Conservation (phyloP, 1,284 basidiomycete genomes). For the Pseudozyma sp. region DNA sequence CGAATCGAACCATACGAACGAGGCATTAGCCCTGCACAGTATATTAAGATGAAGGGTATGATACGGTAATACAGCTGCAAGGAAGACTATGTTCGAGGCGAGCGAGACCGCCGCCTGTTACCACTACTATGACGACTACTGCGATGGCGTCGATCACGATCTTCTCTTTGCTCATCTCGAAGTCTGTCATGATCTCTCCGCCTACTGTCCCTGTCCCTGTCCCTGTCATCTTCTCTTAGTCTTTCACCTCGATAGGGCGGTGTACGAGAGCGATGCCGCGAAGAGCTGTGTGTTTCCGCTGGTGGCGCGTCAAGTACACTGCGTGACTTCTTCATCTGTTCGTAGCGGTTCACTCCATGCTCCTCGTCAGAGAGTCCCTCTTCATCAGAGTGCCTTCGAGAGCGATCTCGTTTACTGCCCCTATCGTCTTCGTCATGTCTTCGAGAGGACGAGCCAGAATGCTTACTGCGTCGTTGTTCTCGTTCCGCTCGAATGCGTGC, state of each 20-base stretch:
- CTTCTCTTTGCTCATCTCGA: not conserved
- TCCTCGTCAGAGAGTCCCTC: not conserved
- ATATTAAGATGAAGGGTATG: too few relatives aligned
- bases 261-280: slow-evolving; percentile 8
- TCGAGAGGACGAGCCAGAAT: not conserved
- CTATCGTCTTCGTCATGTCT: not conserved
- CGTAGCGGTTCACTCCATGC: slow-evolving; percentile 29
- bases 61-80: not conserved
- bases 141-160: slow-evolving; percentile 2
- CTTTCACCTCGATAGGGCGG: not conserved
- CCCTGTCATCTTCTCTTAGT: not conserved
- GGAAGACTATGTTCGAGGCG: slow-evolving; percentile 1
- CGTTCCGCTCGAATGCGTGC: slow-evolving; percentile 45
- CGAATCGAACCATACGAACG: too few relatives aligned
- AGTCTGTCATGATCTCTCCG: not conserved
- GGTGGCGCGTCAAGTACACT: slow-evolving; percentile 16
- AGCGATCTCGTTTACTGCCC: not conserved
- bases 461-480: slow-evolving; percentile 13
- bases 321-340: slow-evolving; percentile 25
- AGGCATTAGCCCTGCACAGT: too few relatives aligned
- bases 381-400: not conserved
- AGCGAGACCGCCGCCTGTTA: slow-evolving; percentile 21
- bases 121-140: slow-evolving; percentile 1
- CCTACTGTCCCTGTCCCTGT: not conserved
- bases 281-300: not conserved